phyloP scores from a whole-genome alignment of 139 green algal genomes.

The Nannochloris sp. region DNA sequence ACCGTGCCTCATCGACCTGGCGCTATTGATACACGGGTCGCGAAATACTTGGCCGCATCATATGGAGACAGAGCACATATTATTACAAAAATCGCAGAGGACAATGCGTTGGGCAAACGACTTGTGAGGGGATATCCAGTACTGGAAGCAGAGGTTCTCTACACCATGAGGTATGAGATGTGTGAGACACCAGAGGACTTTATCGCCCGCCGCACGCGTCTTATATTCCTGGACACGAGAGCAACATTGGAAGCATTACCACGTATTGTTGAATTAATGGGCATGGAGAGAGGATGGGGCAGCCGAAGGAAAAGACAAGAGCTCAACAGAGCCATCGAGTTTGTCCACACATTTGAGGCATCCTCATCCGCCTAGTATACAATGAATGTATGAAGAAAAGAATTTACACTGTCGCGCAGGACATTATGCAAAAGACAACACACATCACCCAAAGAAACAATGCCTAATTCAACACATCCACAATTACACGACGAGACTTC shows the following conservation, averaged over 20 bases:
- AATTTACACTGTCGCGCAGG: neutral
- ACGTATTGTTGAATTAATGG: constrained; percentile 65
- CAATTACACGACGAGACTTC: constrained; percentile 86
- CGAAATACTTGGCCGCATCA: constrained; percentile 53
- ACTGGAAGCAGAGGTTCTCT: constrained; percentile 90
- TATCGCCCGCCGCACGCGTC: constrained; percentile 73
- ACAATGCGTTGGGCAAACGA: constrained; percentile 51
- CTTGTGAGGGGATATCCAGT: constrained; percentile 80
- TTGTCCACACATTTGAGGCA: constrained; percentile 56
- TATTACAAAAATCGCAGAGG: constrained; percentile 65
- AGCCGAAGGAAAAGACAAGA: constrained; percentile 32
- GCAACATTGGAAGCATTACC: constrained; percentile 67
- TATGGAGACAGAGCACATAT: constrained; percentile 77
- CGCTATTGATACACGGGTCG: constrained; percentile 54
- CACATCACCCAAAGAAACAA: neutral
- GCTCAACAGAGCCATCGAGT: constrained; percentile 33
- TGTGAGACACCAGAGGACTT: constrained; percentile 89
- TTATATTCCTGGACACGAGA: constrained; percentile 86
- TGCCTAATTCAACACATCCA: constrained; percentile 90
- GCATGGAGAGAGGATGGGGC: constrained; percentile 52
- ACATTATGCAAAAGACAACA: constrained; percentile 1
- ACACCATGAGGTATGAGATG: constrained; percentile 64
- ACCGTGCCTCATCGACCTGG: constrained; percentile 63
- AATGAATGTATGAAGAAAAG: neutral
- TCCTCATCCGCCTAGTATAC: neutral